A percentile compares a stretch with the other conserved stretches of the same genome.
Evolutionary conservation across 495 filamentous ascomycete genomes (phyloP).

Genomic region (Sphaerosporella brunnea): DNA sequence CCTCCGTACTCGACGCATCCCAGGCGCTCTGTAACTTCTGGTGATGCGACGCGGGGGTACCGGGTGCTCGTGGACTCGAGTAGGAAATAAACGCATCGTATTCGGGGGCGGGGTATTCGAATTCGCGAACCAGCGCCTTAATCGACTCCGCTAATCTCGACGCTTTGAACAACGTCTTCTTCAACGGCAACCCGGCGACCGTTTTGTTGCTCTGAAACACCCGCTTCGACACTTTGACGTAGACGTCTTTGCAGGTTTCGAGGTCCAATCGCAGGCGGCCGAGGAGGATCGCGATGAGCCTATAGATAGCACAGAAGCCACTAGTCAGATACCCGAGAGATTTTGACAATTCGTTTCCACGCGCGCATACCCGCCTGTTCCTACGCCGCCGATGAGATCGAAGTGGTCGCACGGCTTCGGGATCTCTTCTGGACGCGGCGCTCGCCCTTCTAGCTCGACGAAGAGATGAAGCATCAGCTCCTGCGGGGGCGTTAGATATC

Average conservation of each 20-base stretch:
- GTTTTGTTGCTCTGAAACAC: slow-evolving; percentile 98
- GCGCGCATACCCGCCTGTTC: slow-evolving; percentile 45
- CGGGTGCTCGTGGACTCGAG: not conserved
- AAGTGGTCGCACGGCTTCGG: slow-evolving; percentile 67
- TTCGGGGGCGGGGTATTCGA: slow-evolving; percentile 22
- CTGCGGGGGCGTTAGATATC: slow-evolving; percentile 19
- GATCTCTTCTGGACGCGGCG: slow-evolving; percentile 38
- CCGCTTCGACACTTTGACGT: slow-evolving; percentile 73
- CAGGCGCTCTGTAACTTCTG: not conserved
- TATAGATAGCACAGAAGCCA: not conserved
- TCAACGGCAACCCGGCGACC: slow-evolving; percentile 80
- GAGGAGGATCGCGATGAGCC: slow-evolving; percentile 84
- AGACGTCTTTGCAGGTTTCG: slow-evolving; percentile 90
- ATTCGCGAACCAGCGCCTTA: slow-evolving; percentile 67
- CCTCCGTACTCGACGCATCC: not conserved
- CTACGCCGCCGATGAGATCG: slow-evolving; percentile 56
- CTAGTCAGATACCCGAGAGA: slow-evolving; percentile 7
- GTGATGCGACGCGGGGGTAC: not conserved
- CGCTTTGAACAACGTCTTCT: slow-evolving; percentile 89
- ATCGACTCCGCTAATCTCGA: slow-evolving; percentile 89
- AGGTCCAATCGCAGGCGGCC: slow-evolving; percentile 78
- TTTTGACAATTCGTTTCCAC: too few relatives aligned
- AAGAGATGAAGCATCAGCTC: slow-evolving; percentile 78
- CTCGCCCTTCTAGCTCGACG: slow-evolving; percentile 38
- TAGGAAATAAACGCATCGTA: not conserved